Percentiles rank a stretch among this genome's conserved stretches.
Conservation (phyloP, 2,329 filamentous ascomycete species). For the Magnaporthiopsis rhizophila region DNA sequence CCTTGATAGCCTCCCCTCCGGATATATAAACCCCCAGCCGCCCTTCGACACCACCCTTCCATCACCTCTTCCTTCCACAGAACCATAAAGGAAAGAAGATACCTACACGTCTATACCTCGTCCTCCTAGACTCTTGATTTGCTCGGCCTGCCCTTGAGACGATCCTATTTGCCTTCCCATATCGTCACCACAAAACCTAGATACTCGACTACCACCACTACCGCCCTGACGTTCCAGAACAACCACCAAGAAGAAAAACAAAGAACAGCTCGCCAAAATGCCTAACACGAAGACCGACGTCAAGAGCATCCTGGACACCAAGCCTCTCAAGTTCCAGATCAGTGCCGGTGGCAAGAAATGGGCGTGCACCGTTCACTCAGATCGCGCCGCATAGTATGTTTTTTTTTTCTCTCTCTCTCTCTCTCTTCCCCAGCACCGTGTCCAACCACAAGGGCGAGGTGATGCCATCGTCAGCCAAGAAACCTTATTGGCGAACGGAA, state of each 20-base stretch:
- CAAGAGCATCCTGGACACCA: conserved; percentile 26
- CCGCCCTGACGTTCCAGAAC: background rate
- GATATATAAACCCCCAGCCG: background rate
- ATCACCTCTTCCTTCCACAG: background rate
- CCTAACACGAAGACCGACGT: conserved; percentile 7
- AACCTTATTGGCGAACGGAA: conserved; percentile 6
- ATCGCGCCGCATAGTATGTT: conserved; percentile 35
- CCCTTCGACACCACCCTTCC: too few relatives aligned
- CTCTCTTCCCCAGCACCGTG: background rate
- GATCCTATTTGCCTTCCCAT: background rate
- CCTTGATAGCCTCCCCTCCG: background rate
- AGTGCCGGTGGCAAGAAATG: conserved; percentile 30
- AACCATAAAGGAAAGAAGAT: background rate
- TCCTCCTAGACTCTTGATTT: background rate
- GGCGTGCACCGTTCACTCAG: conserved; percentile 31
- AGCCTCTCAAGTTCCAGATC: conserved; percentile 37
- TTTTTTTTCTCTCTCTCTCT: background rate
- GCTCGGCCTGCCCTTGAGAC: background rate
- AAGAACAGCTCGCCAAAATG: conserved; percentile 2
- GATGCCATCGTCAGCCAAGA: background rate
- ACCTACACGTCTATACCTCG: background rate
- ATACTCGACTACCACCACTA: background rate
- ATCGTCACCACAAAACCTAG: too few relatives aligned
- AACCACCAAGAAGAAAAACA: background rate
- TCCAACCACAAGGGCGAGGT: background rate